Evolutionary conservation across 1,284 basidiomycete species (phyloP), one percentile per base, ranked within the genome.

Genomic region (Malassezia obtusa): DNA sequence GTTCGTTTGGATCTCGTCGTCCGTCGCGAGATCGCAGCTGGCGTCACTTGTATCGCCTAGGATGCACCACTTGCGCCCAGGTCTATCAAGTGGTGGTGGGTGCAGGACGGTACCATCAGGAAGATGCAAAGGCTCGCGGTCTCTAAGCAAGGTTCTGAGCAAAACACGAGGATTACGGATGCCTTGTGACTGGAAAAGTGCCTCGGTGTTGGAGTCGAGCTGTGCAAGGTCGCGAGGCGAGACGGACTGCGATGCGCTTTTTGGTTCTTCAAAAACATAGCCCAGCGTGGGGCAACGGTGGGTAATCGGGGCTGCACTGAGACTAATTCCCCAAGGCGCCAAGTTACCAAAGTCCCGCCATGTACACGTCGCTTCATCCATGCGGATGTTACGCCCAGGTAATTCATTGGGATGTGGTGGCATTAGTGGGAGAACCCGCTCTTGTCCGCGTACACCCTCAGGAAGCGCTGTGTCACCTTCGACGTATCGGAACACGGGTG

Each of bases 1-100:
- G 47, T 50, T n/a, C 48, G 50, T 35, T 57, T 49, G 10, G 49
- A 49, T 9, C 45, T 45, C 30, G 56, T 55, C 33, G 19, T 26
- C 28, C 3, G 28, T 45, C 3, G 36, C 33, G 11, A 63, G 38
- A 2, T 61, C 67, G 10, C 60, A 65, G 4, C 62, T 67, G 6
- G 67, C 70, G 46, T 71, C 70, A 39, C 60, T 63, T 10, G 68
- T 71, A 41, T 73, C 70, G 11, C 70, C 70, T 37, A 71, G 58
- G 17, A 73, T 51, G n/a, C 61, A 62, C 19, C 71, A 49, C 41
- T 69, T 73, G 35, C 70, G 59, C 4, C 70, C 70, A 0, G 61
- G 60, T 9, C 69, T 32, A 32, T 62, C 61, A 10, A 70, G 45
- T 1, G 59, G 58, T 1, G 70, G 70, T 3, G 70, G 70, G 15